phyloP scores from a whole-genome alignment of 768 basidiomycete species.

The Phylloporus rhodoxanthus region DNA sequence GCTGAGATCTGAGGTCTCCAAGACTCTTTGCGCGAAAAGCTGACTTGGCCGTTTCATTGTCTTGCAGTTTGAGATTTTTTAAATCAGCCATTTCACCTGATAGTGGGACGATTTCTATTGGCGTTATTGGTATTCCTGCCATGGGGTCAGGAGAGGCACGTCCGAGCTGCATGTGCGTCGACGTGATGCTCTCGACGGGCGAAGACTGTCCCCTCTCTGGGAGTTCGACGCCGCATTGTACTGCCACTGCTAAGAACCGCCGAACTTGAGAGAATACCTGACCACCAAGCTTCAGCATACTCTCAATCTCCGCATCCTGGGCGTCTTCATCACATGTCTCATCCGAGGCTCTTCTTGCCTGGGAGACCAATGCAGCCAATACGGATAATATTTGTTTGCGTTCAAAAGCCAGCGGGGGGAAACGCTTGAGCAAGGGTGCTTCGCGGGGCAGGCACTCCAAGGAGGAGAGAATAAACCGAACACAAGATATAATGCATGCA shows the following conservation, averaged over 20 bases:
- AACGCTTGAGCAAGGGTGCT: slow-evolving; percentile 61
- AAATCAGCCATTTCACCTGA: slow-evolving; percentile 24
- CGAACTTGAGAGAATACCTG: slow-evolving; percentile 78
- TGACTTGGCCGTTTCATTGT: slow-evolving; percentile 24
- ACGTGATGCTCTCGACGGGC: slow-evolving; percentile 16
- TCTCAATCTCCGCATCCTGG: slow-evolving; percentile 54
- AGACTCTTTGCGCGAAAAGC: slow-evolving; percentile 48
- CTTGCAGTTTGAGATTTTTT: slow-evolving; percentile 27
- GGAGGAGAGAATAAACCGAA: slow-evolving; percentile 77
- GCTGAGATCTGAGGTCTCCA: slow-evolving; percentile 41
- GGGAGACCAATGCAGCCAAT: slow-evolving; percentile 76
- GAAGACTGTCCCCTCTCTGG: slow-evolving; percentile 43
- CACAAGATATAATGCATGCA: slow-evolving; percentile 90
- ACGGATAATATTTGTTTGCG: slow-evolving; percentile 78
- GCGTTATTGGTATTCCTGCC: slow-evolving; percentile 9
- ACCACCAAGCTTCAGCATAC: slow-evolving; percentile 76
- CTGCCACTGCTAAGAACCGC: slow-evolving; percentile 69
- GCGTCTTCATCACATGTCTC: slow-evolving; percentile 40
- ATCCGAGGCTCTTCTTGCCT: slow-evolving; percentile 62
- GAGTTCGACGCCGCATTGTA: slow-evolving; percentile 68
- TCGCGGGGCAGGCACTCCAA: slow-evolving; percentile 84
- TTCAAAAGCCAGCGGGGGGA: slow-evolving; percentile 64
- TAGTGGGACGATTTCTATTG: slow-evolving; percentile 2
- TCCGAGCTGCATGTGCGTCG: slow-evolving; percentile 14
- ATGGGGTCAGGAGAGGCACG: slow-evolving; percentile 14